These are phyloP conservation scores for Dipteronia dyeriana DNA, from an alignment of 345 rosid species.

Conservation along the genomic window DNA sequence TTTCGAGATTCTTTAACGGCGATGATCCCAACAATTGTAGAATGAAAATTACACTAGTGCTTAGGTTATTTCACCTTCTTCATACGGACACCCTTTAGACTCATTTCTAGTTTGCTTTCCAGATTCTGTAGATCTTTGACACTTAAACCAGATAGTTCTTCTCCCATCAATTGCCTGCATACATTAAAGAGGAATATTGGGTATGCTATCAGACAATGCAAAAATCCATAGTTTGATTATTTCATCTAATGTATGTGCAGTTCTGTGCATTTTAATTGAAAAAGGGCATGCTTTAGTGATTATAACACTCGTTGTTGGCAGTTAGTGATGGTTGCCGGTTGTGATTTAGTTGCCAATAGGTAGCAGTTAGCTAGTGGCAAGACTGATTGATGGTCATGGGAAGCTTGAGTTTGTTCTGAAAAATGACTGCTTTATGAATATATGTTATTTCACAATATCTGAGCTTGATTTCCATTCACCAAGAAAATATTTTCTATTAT, in stretches of 20 bases:
- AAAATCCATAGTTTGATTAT: background rate
- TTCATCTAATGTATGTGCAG: background rate
- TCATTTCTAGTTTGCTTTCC: slow-evolving; percentile 70
- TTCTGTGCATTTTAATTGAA: background rate
- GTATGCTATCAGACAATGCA: slow-evolving; percentile 11
- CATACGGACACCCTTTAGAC: slow-evolving; percentile 59
- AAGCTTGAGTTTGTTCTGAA: background rate
- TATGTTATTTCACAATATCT: background rate
- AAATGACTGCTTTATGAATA: background rate
- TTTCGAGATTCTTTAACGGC: background rate
- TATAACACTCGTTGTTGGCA: background rate
- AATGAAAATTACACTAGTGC: background rate
- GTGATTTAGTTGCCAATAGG: background rate
- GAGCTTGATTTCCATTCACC: background rate
- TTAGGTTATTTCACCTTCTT: slow-evolving; percentile 50
- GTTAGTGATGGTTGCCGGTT: background rate
- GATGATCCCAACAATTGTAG: background rate
- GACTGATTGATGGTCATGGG: background rate
- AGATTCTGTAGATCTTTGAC: slow-evolving; percentile 60
- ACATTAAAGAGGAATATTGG: background rate
- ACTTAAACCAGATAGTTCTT: slow-evolving; percentile 69
- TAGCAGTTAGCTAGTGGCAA: background rate
- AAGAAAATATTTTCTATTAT: background rate
- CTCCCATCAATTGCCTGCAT: slow-evolving; percentile 79
- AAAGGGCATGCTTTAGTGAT: background rate